Conservation (phyloP, 805 yeast genomes). For the Cyberlindnera suaveolens region DNA sequence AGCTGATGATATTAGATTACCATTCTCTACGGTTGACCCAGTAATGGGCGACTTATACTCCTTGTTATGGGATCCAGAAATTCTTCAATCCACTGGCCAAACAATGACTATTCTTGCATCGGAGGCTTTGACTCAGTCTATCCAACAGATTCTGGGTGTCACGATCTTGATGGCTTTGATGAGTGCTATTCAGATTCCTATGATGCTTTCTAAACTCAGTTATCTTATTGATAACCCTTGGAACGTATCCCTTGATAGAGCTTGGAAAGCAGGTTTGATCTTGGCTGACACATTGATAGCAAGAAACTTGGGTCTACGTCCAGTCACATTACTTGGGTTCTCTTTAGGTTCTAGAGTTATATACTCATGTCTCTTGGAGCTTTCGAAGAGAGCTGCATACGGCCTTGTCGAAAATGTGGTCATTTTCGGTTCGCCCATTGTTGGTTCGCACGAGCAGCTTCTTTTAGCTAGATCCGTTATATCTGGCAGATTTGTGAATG, state of each 20-base stretch:
- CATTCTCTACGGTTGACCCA: slow-evolving; percentile 95
- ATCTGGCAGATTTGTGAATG: slow-evolving; percentile 84
- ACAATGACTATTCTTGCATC: slow-evolving; percentile 90
- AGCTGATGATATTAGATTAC: slow-evolving; percentile 91
- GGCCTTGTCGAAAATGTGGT: slow-evolving; percentile 88
- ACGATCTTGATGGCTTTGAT: slow-evolving; percentile 84
- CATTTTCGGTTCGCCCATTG: slow-evolving; percentile 83
- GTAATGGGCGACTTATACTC: slow-evolving; percentile 96
- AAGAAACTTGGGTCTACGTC: slow-evolving; percentile 86
- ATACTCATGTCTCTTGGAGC: slow-evolving; percentile 80
- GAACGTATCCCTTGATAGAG: slow-evolving; percentile 95
- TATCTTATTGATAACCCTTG: slow-evolving; percentile 94
- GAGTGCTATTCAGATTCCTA: slow-evolving; percentile 90
- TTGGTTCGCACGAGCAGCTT: slow-evolving; percentile 71
- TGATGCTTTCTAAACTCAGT: slow-evolving; percentile 83
- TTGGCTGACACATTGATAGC: slow-evolving; percentile 86
- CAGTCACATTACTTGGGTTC: slow-evolving; percentile 88
- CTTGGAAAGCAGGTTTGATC: slow-evolving; percentile 92
- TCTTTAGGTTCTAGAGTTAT: slow-evolving; percentile 90
- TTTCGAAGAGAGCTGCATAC: slow-evolving; percentile 77
- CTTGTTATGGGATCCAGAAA: slow-evolving; percentile 95
- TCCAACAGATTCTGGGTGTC: slow-evolving; percentile 92
- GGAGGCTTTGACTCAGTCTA: slow-evolving; percentile 86
- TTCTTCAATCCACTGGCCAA: slow-evolving; percentile 93
- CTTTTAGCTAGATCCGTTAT: slow-evolving; percentile 78